These are phyloP conservation scores for Canavalia gladiata DNA, from an alignment of 306 rosid species.

Conservation along the genomic window DNA sequence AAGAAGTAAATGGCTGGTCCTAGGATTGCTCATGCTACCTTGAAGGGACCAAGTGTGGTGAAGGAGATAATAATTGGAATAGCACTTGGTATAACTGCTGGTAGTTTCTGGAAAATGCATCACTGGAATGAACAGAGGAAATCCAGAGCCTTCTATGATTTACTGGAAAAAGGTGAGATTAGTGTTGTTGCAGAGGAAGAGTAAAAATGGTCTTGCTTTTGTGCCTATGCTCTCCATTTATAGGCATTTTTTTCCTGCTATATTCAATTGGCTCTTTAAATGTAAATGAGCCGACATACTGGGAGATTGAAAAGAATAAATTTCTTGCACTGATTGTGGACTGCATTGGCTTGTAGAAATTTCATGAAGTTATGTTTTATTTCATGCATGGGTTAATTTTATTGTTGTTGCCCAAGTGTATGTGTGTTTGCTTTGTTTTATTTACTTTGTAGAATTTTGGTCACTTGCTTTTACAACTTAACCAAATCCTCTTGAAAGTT, in stretches of 20 bases:
- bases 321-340: constrained; percentile 48
- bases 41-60: constrained; percentile 96
- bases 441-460: not conserved
- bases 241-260: constrained; percentile 42
- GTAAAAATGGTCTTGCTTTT: constrained; percentile 43
- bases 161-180: constrained; percentile 92
- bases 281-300: constrained; percentile 54
- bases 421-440: not conserved
- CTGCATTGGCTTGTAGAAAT: constrained; percentile 48
- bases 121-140: constrained; percentile 98
- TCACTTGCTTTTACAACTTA: constrained; percentile 8
- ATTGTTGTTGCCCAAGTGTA: constrained; percentile 4
- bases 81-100: constrained; percentile 69
- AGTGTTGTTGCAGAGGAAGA: constrained; percentile 76
- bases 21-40: constrained; percentile 84
- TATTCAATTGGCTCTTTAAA: constrained; percentile 54
- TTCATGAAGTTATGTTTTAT: constrained; percentile 25
- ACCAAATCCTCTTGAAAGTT: constrained; percentile 9
- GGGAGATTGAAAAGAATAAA: constrained; percentile 55
- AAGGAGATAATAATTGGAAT: constrained; percentile 77
- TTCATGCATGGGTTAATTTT: constrained; percentile 9
- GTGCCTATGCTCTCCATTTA: constrained; percentile 38
- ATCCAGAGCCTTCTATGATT: constrained; percentile 76
- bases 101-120: constrained; percentile 91
- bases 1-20: constrained; percentile 77